These are phyloP conservation scores for Coix lacrymajobi DNA, from an alignment of 176 grass and related monocot genomes.

Conservation along the genomic window DNA sequence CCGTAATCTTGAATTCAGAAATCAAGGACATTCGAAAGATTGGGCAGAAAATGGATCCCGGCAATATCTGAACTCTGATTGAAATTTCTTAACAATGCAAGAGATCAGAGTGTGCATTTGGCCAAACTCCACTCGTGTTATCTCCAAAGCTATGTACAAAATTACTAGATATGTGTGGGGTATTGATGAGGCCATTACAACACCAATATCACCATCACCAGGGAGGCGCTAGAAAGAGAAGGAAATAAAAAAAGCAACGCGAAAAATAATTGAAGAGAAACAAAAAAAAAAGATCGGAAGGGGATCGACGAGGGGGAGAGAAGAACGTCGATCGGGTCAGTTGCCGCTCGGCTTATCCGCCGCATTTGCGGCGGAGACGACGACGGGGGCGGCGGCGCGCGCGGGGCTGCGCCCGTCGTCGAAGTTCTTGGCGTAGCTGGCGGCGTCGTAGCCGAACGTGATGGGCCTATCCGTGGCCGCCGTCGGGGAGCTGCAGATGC, in stretches of 20 bases:
- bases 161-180: conserved; percentile 2
- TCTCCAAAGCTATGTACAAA: conserved; percentile 38
- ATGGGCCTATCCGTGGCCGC: conserved; percentile 34
- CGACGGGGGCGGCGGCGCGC: neutral
- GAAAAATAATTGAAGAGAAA: neutral
- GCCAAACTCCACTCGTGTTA: conserved; percentile 11
- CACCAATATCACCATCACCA: conserved; percentile 14
- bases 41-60: neutral
- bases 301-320: neutral
- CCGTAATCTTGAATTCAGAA: neutral
- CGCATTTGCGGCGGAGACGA: neutral
- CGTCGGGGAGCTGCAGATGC: conserved; percentile 45
- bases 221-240: neutral
- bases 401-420: conserved; percentile 55
- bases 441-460: conserved; percentile 76
- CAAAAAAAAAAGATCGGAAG: neutral
- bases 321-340: conserved; percentile 1
- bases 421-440: conserved; percentile 96
- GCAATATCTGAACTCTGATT: neutral
- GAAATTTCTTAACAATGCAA: neutral
- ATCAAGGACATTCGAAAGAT: neutral
- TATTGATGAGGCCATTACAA: conserved; percentile 5
- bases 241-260: neutral
- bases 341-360: conserved; percentile 6
- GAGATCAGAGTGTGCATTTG: neutral